phyloP scores from a whole-genome alignment of 768 basidiomycete genomes.

The Russula brevipes region DNA sequence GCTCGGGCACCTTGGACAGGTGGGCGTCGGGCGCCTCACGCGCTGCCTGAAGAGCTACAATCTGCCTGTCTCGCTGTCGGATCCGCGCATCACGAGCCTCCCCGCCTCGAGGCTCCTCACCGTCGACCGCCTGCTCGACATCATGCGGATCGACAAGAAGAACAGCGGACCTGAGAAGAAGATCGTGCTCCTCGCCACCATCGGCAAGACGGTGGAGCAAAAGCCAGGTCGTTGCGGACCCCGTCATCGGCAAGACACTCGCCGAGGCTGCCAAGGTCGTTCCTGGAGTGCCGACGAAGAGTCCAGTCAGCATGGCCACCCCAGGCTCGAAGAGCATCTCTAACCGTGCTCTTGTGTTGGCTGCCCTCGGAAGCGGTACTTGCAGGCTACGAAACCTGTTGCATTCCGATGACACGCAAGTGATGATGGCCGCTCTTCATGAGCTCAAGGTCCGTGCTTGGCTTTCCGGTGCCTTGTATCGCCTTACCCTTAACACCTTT shows the following conservation, averaged over 20 bases:
- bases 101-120: slow-evolving; percentile 68
- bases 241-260: slow-evolving; percentile 75
- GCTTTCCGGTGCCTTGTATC: slow-evolving; percentile 5
- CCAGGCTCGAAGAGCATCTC: slow-evolving; percentile 97
- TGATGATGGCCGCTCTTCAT: slow-evolving; percentile 94
- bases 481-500: slow-evolving; percentile 5
- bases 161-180: slow-evolving; percentile 91
- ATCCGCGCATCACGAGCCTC: slow-evolving; percentile 69
- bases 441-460: slow-evolving; percentile 65
- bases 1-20: slow-evolving; percentile 84
- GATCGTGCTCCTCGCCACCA: slow-evolving; percentile 83
- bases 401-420: slow-evolving; percentile 97
- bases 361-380: slow-evolving; percentile 83
- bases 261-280: slow-evolving; percentile 75
- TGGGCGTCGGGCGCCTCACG: slow-evolving; percentile 84
- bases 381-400: slow-evolving; percentile 86
- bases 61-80: slow-evolving; percentile 75
- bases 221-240: slow-evolving; percentile 87
- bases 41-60: slow-evolving; percentile 88
- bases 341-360: slow-evolving; percentile 88
- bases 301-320: slow-evolving; percentile 69
- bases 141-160: slow-evolving; percentile 94
- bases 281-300: slow-evolving; percentile 53
- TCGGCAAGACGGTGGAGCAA: slow-evolving; percentile 88
- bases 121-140: slow-evolving; percentile 77